Percentiles rank a stretch among this genome's conserved stretches.
Conservation (phyloP, 2,329 filamentous ascomycete species). For the Exophiala sp. region DNA sequence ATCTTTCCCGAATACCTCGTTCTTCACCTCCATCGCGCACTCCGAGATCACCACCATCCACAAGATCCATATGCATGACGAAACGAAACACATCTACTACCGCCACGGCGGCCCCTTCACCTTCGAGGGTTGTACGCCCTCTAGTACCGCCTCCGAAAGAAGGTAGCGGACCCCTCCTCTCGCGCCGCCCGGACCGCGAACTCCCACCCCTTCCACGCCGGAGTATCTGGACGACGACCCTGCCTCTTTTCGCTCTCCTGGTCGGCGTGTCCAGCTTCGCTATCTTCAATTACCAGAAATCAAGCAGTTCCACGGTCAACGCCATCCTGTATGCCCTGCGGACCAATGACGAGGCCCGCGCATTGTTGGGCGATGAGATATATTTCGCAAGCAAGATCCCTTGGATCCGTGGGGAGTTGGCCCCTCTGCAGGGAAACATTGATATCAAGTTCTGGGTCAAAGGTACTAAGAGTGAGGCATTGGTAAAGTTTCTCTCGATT, state of each 20-base stretch:
- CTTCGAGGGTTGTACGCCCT: slow-evolving; percentile 10
- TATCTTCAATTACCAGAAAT: slow-evolving; percentile 99
- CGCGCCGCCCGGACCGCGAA: slow-evolving; percentile 49
- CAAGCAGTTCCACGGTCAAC: slow-evolving; percentile 76
- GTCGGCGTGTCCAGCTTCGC: slow-evolving; percentile 67
- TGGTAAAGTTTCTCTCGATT: slow-evolving; percentile 74
- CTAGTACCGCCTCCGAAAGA: slow-evolving; percentile 45
- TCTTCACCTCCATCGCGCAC: not conserved
- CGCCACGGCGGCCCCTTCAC: not conserved
- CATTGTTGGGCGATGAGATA: slow-evolving; percentile 76
- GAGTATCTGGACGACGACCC: slow-evolving; percentile 59
- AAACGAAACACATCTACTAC: not conserved
- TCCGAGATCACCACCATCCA: not conserved
- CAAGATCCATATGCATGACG: not conserved
- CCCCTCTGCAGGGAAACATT: slow-evolving; percentile 86
- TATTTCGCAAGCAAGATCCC: slow-evolving; percentile 73
- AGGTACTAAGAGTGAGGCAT: slow-evolving; percentile 63
- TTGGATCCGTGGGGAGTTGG: slow-evolving; percentile 81
- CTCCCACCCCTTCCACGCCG: slow-evolving; percentile 45
- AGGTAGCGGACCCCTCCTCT: slow-evolving; percentile 48
- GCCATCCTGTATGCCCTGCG: slow-evolving; percentile 88
- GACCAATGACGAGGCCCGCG: slow-evolving; percentile 67
- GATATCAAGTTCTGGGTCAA: slow-evolving; percentile 82
- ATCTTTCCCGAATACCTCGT: not conserved
- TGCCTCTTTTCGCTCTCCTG: slow-evolving; percentile 72